Evolutionary conservation across 2,329 filamentous ascomycete genomes (phyloP), one percentile per base, ranked within the genome.

Genomic region (Juglanconis sp.): DNA sequence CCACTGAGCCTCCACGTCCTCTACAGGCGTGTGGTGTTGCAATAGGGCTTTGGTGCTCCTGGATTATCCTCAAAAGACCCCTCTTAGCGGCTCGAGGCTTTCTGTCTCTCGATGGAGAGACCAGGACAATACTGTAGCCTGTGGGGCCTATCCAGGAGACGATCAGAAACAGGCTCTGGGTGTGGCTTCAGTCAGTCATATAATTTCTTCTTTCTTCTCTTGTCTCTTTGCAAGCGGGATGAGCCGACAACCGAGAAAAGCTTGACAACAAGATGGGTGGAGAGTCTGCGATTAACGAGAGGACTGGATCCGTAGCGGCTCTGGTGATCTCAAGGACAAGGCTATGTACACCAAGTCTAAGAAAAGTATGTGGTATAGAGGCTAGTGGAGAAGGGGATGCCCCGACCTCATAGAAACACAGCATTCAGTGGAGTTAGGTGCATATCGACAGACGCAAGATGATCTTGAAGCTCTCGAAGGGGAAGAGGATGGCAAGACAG

Each of bases 91-190:
- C 35, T 34, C 52, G 24, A 47, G 35, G n/a, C 35, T 34, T 38
- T 36, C 42, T 55, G 15, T 47, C 48, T 46, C 36, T 35, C n/a
- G 34, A 44, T 49, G 42, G n/a, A 15, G 47, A 32, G 38, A 9
- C 51, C 24, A 38, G 34, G 31, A 38, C 31, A 61, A 15, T 10
- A 11, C 17, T 10, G 44, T 24, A 47, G 46, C 44, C 51, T 57
- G 61, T 57, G 53, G 47, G 52, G 47, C 46, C 61, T 61, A 36
- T 44, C 38, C 40, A 34, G 58, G 35, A 61, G 40, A 47, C 32
- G 36, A 35, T 63, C 46, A 63, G 61, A 63, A n/a, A 34, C 30
- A 48, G n/a, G 40, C 44, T 54, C 50, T 32, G 1, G n/a, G 31
- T 55, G 50, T 6, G n/a, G 51, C 30, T 30, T 32, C 31, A 44